Percentiles rank a stretch among this genome's conserved stretches.
Conservation (phyloP, 192 early-diverging fungal genomes). For the Fimicolochytrium jonesii region DNA sequence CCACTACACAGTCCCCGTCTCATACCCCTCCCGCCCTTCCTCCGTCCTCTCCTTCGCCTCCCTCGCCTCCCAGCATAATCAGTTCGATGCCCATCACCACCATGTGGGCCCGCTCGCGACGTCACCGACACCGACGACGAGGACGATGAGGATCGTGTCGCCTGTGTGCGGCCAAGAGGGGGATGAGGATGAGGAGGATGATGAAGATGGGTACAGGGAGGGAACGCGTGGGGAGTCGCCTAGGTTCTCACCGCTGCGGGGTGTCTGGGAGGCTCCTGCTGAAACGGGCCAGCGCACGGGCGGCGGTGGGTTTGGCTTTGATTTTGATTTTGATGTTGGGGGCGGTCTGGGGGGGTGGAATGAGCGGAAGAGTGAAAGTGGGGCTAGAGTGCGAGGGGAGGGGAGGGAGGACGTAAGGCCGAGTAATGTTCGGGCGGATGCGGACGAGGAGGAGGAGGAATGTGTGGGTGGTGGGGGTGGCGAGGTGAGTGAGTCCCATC, state of each 20-base stretch:
- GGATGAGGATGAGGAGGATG: too few species aligned
- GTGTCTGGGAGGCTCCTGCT: constrained; percentile 8
- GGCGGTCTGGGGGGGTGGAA: not conserved
- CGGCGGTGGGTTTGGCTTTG: constrained; percentile 4
- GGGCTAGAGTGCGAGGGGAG: too few species aligned
- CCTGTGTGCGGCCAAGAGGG: too few species aligned
- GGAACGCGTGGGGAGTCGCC: too few species aligned
- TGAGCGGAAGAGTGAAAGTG: not conserved
- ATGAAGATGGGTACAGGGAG: too few species aligned
- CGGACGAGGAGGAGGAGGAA: too few species aligned
- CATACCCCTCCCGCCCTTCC: not conserved
- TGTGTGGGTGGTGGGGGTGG: too few species aligned
- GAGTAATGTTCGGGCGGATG: too few species aligned
- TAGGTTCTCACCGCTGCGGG: constrained; percentile 9
- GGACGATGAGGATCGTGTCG: too few species aligned
- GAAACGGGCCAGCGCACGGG: not conserved
- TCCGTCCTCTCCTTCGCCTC: not conserved
- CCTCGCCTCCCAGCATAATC: not conserved
- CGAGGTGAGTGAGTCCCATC: too few species aligned
- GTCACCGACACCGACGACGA: constrained; percentile 11
- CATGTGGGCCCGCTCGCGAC: constrained; percentile 3
- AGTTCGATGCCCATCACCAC: too few species aligned
- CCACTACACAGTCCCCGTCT: not conserved
- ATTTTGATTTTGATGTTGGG: constrained; percentile 21
- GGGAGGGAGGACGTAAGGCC: too few species aligned